These are phyloP conservation scores for Chlamydomonas incerta DNA, from an alignment of 139 green algal species.

Conservation along the genomic window DNA sequence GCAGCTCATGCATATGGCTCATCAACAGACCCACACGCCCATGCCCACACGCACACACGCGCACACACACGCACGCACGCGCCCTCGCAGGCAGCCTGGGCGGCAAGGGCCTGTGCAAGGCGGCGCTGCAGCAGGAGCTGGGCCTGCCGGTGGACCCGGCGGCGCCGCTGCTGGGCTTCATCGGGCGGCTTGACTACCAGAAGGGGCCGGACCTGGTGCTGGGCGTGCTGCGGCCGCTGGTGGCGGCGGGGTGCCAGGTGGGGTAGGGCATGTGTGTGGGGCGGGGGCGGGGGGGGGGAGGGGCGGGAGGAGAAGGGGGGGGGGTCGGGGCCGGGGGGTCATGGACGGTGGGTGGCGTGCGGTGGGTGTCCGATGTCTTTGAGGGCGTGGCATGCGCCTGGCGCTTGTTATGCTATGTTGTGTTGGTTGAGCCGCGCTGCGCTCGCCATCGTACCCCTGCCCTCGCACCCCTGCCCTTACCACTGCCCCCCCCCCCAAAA, in stretches of 20 bases:
- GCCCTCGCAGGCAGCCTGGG: conserved; percentile 29
- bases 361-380: too few species aligned
- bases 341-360: too few species aligned
- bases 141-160: conserved; percentile 56
- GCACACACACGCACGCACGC: not conserved
- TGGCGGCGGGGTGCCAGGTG: conserved; percentile 65
- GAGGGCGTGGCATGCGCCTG: too few species aligned
- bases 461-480: too few species aligned
- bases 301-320: not conserved
- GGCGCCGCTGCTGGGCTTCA: conserved; percentile 75
- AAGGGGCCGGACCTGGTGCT: conserved; percentile 84
- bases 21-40: not conserved
- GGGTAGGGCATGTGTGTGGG: not conserved
- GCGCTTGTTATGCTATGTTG: too few species aligned
- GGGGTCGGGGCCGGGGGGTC: too few species aligned
- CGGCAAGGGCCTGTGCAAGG: conserved; percentile 79
- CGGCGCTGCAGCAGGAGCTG: conserved; percentile 70
- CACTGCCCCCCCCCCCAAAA: too few species aligned
- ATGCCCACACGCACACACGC: too few species aligned
- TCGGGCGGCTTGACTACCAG: conserved; percentile 84
- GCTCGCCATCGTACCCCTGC: too few species aligned
- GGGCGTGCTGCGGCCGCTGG: conserved; percentile 60
- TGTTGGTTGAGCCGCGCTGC: too few species aligned
- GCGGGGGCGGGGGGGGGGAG: not conserved
- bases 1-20: too few species aligned